phyloP scores from a whole-genome alignment of 441 rosid genomes.

The Jatropha multifida region DNA sequence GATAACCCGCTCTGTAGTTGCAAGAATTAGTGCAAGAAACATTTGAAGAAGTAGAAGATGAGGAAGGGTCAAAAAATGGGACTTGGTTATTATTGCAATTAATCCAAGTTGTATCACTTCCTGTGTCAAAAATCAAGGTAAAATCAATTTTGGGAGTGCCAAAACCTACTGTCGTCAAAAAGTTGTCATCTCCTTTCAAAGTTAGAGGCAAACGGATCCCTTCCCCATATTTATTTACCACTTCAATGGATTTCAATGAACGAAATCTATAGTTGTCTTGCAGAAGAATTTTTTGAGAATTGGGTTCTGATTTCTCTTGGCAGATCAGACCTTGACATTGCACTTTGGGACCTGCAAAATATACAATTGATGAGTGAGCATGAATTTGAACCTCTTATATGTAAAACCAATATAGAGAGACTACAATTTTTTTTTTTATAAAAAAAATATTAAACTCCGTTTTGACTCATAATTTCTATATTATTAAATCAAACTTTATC shows the following conservation, averaged over 20 bases:
- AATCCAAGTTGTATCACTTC: conserved; percentile 23
- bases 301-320: background rate
- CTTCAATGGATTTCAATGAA: background rate
- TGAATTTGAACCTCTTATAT: too few relatives aligned
- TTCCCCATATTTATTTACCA: conserved; percentile 1
- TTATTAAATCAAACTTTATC: too few relatives aligned
- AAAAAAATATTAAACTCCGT: too few relatives aligned
- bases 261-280: background rate
- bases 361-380: too few relatives aligned
- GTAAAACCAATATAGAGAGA: too few relatives aligned
- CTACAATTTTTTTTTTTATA: too few relatives aligned
- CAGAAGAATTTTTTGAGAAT: background rate
- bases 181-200: conserved; percentile 14
- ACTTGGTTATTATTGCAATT: background rate
- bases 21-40: background rate
- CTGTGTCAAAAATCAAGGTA: conserved; percentile 25
- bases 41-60: conserved; percentile 23
- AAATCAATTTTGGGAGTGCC: conserved; percentile 8
- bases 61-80: conserved; percentile 13
- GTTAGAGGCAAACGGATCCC: background rate
- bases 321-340: too few relatives aligned
- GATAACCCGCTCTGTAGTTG: background rate
- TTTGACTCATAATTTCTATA: too few relatives aligned
- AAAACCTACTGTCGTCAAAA: conserved; percentile 13
- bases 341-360: too few relatives aligned